Evolutionary conservation across 2,329 filamentous ascomycete species (phyloP).

Genomic region (Nemania diffusa): DNA sequence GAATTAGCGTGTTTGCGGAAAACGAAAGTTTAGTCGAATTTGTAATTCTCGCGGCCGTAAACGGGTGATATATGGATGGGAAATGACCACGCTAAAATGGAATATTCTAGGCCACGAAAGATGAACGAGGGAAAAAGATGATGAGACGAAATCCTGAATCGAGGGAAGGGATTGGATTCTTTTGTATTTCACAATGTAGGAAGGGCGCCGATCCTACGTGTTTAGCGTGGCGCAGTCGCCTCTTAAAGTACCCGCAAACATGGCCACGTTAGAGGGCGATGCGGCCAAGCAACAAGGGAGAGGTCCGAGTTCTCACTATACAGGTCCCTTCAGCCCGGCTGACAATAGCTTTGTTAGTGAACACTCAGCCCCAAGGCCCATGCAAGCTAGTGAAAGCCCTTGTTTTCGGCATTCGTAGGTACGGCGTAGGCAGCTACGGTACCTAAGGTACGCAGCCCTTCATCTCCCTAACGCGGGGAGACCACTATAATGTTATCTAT

Average conservation of each 20-base stretch:
- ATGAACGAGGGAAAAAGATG: slow-evolving; percentile 26
- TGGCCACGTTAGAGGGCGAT: slow-evolving; percentile 19
- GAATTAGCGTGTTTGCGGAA: not conserved
- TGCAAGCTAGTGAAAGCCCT: slow-evolving; percentile 2
- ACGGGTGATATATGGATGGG: slow-evolving; percentile 11
- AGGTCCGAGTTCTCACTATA: not conserved
- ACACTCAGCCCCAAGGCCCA: slow-evolving; percentile 27
- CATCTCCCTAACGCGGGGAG: slow-evolving; percentile 12
- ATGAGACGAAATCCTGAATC: slow-evolving; percentile 7
- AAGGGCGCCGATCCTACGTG: slow-evolving; percentile 38
- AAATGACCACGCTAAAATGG: not conserved
- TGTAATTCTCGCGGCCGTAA: slow-evolving; percentile 16
- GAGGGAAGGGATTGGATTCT: slow-evolving; percentile 40
- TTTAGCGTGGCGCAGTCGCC: slow-evolving; percentile 46
- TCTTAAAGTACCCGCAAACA: not conserved
- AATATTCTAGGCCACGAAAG: slow-evolving; percentile 5
- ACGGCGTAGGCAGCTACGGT: not conserved
- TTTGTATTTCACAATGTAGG: slow-evolving; percentile 43
- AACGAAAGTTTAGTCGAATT: slow-evolving; percentile 10
- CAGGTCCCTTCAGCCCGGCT: slow-evolving; percentile 27
- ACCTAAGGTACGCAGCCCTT: slow-evolving; percentile 16
- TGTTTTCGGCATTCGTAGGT: slow-evolving; percentile 15
- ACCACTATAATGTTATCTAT: not conserved
- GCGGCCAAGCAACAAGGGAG: slow-evolving; percentile 2
- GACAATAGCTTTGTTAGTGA: slow-evolving; percentile 29